These are phyloP conservation scores for Penicillium sp. DNA, from an alignment of 2,329 filamentous ascomycete species.

Conservation along the genomic window DNA sequence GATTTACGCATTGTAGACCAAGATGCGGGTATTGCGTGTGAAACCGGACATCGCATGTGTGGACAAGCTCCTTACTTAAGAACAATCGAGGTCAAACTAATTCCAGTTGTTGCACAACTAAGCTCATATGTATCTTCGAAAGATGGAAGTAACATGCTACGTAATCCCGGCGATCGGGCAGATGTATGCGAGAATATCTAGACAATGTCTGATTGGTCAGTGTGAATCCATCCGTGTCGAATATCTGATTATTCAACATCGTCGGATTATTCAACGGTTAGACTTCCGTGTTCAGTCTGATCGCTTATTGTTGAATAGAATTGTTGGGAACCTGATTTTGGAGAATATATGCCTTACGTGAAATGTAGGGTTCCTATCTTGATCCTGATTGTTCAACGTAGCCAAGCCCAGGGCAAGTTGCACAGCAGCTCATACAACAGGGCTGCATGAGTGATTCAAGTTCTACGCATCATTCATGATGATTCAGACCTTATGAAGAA, in stretches of 20 bases:
- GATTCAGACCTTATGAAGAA: too few relatives aligned
- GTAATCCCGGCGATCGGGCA: too few relatives aligned
- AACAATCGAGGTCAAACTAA: neutral
- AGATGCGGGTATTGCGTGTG: neutral
- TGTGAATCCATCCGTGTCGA: neutral
- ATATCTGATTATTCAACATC: constrained; percentile 7
- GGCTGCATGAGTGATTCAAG: too few relatives aligned
- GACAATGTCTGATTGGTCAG: neutral
- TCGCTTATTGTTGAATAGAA: neutral
- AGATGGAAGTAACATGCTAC: neutral
- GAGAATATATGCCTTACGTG: too few relatives aligned
- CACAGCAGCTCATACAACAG: too few relatives aligned
- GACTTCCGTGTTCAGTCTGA: neutral
- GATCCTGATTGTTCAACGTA: too few relatives aligned
- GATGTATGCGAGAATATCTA: too few relatives aligned
- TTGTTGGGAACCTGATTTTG: neutral
- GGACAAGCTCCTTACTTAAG: neutral
- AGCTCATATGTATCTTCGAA: neutral
- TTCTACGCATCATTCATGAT: too few relatives aligned
- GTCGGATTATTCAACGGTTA: constrained; percentile 1
- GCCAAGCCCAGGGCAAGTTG: too few relatives aligned
- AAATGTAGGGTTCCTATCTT: too few relatives aligned
- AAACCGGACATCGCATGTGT: neutral
- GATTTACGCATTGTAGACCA: neutral
- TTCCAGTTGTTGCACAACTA: too few relatives aligned